These are phyloP conservation scores for Amaranthus cruentus DNA, from an alignment of 148 eudicot species.

Conservation along the genomic window DNA sequence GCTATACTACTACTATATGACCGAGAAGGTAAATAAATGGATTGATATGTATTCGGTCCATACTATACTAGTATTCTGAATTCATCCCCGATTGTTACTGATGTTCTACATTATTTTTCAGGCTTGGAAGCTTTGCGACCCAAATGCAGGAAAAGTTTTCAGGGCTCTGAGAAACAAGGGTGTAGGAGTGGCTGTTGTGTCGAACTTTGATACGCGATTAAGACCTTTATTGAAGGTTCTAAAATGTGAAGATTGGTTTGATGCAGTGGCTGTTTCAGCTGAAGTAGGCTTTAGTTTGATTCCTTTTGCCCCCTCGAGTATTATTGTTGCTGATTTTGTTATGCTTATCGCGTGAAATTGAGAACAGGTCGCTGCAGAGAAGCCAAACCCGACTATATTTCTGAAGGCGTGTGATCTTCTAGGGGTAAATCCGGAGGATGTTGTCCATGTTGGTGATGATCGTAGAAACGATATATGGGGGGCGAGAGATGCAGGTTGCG, in stretches of 20 bases:
- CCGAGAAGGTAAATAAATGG: too few relatives aligned
- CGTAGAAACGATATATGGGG: slow-evolving; percentile 98
- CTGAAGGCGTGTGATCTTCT: slow-evolving; percentile 85
- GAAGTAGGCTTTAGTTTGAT: slow-evolving; percentile 46
- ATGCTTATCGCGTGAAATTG: not conserved
- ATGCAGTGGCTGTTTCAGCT: slow-evolving; percentile 97
- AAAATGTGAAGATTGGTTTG: slow-evolving; percentile 97
- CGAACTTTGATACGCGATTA: slow-evolving; percentile 86
- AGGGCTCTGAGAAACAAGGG: slow-evolving; percentile 68
- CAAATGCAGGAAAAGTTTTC: slow-evolving; percentile 84
- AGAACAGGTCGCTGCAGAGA: slow-evolving; percentile 88
- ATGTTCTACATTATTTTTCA: slow-evolving; percentile 13
- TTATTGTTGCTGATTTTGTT: not conserved
- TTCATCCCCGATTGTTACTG: not conserved
- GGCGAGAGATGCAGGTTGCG: slow-evolving; percentile 97
- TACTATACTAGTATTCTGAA: too few relatives aligned
- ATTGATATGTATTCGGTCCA: too few relatives aligned
- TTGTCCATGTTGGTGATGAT: slow-evolving; percentile 96
- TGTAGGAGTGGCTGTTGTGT: slow-evolving; percentile 84
- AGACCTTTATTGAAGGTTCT: slow-evolving; percentile 76
- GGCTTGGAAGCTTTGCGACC: slow-evolving; percentile 99
- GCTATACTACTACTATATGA: too few relatives aligned
- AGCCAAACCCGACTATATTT: slow-evolving; percentile 95
- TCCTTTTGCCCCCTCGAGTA: not conserved
- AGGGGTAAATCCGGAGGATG: slow-evolving; percentile 89